Evolutionary conservation across 1,284 basidiomycete species (phyloP), one percentile per base, ranked within the genome.

Genomic region (Naganishia sp.): DNA sequence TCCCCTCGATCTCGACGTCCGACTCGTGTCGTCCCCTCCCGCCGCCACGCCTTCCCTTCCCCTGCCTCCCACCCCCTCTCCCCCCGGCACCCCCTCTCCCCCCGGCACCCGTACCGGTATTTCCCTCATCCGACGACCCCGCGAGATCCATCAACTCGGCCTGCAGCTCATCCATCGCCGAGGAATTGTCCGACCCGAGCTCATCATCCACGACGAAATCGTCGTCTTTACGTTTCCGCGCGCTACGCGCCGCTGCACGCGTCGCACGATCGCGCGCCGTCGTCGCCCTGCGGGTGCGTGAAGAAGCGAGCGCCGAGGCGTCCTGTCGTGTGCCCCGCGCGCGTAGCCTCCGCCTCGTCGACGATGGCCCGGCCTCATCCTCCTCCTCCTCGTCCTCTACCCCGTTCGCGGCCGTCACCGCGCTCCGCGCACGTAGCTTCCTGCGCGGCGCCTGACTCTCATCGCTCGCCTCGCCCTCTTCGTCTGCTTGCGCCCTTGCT

Each of bases 101-200:
- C 41, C 62, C 50, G 28, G 32, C 31, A 21, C 50, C 28, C 7
- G 11, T 42, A 7, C 21, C 52, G 21, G 58, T 5, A 3, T 67
- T 67, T 28, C 45, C 51, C 11, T 63, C 65, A 28, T 69, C 63
- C 46, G 69, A 61, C 39, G 61, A 49, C 18, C 80, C 83, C 47
- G 81, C 85, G 31, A 85, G 83, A 23, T 82, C 84, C 15, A 76
- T 67, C 23, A 56, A 65, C 50, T 65, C 41, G 47, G 57, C 60
- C 53, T 66, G 68, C 57, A 64, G 63, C 58, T 57, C 63, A 45
- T 72, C 63, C 72, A 58, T 49, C 9, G n/a, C 46, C 5, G 57
- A 61, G 15, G 57, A 61, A 21, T 45, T 53, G 13, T 52, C 50
- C 23, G 61, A 53, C 13, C 53, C 68, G 28, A 28, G 5, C 2